Evolutionary conservation across 441 rosid species (phyloP), one percentile per base, ranked within the genome.

Genomic region (Erodium moschatum): DNA sequence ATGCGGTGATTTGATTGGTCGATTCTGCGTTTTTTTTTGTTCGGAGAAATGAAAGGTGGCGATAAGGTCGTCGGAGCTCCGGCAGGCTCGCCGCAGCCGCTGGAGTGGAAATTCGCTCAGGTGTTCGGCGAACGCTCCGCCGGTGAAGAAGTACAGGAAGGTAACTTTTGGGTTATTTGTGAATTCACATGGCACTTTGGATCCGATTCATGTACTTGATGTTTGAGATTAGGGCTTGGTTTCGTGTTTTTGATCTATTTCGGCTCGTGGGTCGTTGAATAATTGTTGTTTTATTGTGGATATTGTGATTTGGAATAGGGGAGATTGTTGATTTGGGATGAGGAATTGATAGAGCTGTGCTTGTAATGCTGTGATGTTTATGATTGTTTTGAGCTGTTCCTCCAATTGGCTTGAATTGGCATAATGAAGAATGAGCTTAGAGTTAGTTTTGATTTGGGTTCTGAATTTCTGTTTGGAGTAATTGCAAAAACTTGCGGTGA

Each of bases 111-210:
- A 80, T 85, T 87, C 79, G 78, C 89, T 70, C 92, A 87, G 82
- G 92, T 87, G 3, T 87, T 87, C 67, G 92, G 89, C 56, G 92
- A 87, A 80, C 85, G 89, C 46, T 74, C 84, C 66, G 87, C 89
- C 56, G 89, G 89, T 19, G 89, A 87, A 76, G 92, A 87, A 81
- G 87, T 87, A 65, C 89, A 87, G 77, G 92, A 85, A 79, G 92
- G 92, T 87, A 81, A 58, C 2, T 18, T 61, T 52, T 52, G 21
- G 1, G 9, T 52, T 1, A 16, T 73, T 4, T 2, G 46, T 40
- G 48, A 9, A 42, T 42, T 0, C 13, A 42, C 48, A 42, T 42
- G 48, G 54, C 29, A 24, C 33, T 29, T 54, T 31, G 16, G 21
- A 33, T 65, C 13, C 69, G 48, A 16, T 52, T 52, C 64, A 0